A percentile compares a stretch with the other conserved stretches of the same genome.
Conservation (phyloP, 495 filamentous ascomycete genomes). For the Hypoxylon rickii region DNA sequence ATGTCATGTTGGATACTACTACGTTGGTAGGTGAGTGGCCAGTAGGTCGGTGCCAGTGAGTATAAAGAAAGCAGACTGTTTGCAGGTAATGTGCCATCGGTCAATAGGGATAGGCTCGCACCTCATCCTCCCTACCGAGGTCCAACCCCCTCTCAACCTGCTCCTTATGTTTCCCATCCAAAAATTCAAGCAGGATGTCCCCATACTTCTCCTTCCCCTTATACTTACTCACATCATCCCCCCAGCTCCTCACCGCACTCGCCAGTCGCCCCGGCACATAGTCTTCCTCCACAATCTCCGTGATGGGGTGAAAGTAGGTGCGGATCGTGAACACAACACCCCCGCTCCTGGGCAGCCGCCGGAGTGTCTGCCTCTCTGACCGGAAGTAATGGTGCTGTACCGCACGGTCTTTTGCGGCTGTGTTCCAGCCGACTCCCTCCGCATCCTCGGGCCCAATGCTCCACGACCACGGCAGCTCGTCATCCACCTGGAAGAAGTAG, state of each 20-base stretch:
- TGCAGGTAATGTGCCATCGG: neutral
- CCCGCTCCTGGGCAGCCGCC: constrained; percentile 72
- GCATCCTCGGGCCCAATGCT: constrained; percentile 78
- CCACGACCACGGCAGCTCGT: constrained; percentile 68
- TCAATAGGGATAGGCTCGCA: constrained; percentile 43
- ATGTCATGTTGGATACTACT: too few species aligned
- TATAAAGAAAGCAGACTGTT: too few species aligned
- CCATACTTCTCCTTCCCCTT: constrained; percentile 83
- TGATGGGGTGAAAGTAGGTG: constrained; percentile 77
- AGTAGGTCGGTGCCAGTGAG: too few species aligned
- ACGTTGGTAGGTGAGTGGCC: too few species aligned
- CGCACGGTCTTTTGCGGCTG: constrained; percentile 75
- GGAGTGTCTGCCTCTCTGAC: constrained; percentile 76
- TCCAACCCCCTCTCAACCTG: constrained; percentile 71
- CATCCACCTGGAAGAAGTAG: constrained; percentile 82
- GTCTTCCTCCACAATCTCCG: constrained; percentile 66
- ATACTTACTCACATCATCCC: constrained; percentile 79
- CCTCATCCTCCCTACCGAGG: constrained; percentile 63
- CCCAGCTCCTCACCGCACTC: constrained; percentile 80
- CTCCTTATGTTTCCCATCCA: constrained; percentile 78
- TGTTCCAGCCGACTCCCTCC: constrained; percentile 68
- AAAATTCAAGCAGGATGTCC: constrained; percentile 78
- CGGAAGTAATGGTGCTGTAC: constrained; percentile 79
- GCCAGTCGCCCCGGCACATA: constrained; percentile 75
- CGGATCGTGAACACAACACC: constrained; percentile 81